Base-by-base conservation (phyloP, 169 alveolate genomes). In the Plasmodium yoelii region DNA sequence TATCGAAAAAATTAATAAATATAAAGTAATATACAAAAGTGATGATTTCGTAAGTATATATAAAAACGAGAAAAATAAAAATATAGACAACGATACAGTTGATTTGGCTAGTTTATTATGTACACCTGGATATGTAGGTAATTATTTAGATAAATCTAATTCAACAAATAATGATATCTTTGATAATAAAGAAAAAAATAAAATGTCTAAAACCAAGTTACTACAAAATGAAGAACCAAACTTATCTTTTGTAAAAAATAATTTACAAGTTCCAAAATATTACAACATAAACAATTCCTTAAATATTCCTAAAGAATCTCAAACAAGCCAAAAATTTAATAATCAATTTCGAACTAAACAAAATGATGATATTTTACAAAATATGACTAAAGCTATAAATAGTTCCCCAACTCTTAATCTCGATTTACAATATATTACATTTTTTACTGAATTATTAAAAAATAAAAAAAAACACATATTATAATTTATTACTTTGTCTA, bases 91-190 rank as follows among this genome's bases (percentile, higher is more conserved):
- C 3, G 39, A 47, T 28, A 63, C 56, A 13, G 22, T 82, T 8
- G 90, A 82, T 67, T 13, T 59, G 57, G 18, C 90, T 57, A 82
- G 68, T 55, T 56, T 82, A 24, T 39, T 82, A 68, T 82, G 90
- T 34, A 82, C 18, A 59, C 90, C 90, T 34, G 90, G 90, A 28
- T 82, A 68, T 55, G 84, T 56, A 7, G 90, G 86, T 18, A 19
- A 61, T 1, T 82, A 82, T 71, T 61, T 82, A 42, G 55, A 71
- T 55, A 67, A 69, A 26, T 55, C 90, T 39, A 69, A 67, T 28
- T 82, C 90, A 5, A 56, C 90, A 6, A 28, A 42, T 34, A 55
- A 56, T 42, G 12, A 51, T 28, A 39, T 64, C 12, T 22, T 59
- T 73, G 71, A 19, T 24, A 46, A 59, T 9, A 18, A 19, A 13